These are phyloP conservation scores for Mortierella sp. DNA, from an alignment of 371 early-diverging fungal genomes.

Conservation along the genomic window DNA sequence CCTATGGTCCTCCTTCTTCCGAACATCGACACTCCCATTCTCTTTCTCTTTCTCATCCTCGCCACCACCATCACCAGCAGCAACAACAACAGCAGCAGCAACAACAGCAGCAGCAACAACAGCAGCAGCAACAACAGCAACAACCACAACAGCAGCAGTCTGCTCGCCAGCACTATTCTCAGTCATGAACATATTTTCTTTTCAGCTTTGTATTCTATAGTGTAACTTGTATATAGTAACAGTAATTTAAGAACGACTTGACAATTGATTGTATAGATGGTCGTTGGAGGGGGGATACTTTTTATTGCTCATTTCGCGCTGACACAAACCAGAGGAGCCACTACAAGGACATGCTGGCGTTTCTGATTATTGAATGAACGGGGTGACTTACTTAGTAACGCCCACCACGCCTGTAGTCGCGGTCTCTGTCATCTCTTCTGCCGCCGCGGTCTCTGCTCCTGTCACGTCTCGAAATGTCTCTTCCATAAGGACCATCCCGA, in stretches of 20 bases:
- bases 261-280: too few species aligned
- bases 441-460: constrained; percentile 47
- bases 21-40: too few species aligned
- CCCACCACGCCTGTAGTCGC: constrained; percentile 42
- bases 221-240: too few species aligned
- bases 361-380: constrained; percentile 15
- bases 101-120: constrained; percentile 6
- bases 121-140: constrained; percentile 16
- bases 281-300: too few species aligned
- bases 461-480: constrained; percentile 24
- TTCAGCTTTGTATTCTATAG: too few species aligned
- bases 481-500: constrained; percentile 30
- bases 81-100: not conserved
- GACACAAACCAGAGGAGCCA: too few species aligned
- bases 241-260: too few species aligned
- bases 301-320: too few species aligned
- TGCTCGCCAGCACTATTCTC: not conserved
- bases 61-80: constrained; percentile 1
- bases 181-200: not conserved
- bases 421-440: constrained; percentile 47
- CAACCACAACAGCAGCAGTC: constrained; percentile 14
- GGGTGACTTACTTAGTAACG: constrained; percentile 42
- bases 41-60: too few species aligned
- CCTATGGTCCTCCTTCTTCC: constrained; percentile 17
- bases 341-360: too few species aligned